Base-by-base conservation (phyloP, 179 eudicot species). In the Silene noctiflora region DNA sequence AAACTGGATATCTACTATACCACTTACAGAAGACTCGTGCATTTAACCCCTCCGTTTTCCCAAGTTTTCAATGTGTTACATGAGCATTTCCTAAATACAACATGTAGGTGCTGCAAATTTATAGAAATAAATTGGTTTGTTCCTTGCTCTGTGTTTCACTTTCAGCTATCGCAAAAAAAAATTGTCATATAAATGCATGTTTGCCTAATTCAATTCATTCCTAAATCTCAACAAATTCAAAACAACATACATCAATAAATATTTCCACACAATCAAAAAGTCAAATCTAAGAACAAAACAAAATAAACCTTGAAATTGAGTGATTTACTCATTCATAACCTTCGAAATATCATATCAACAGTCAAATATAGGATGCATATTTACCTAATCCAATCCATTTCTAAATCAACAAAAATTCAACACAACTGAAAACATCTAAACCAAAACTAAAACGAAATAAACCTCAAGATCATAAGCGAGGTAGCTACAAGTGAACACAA, bases 1-100 rank as follows among this genome's bases (percentile, higher is more conserved):
- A 59, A 46, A 76, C 11, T 17, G 42, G 58, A 82, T 14, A 33
- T 46, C 69, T 46, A 72, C 75, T n/a, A 76, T 22, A 20, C 53
- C 35, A 61, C 58, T 74, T 31, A 44, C 29, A 33, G 3, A 6
- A n/a, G 29, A 53, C 46, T 10, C 7, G 10, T 20, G 25, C 67
- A 21, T 70, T 62, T 27, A 63, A 56, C 8, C 78, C 19, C 56
- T 68, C 53, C 68, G 4, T 25, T 68, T 64, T 59, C 13, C 9
- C 11, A 59, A 22, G 48, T 24, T 68, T 46, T 67, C 56, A 44
- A 61, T 20, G 67, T 48, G 71, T 60, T 60, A 8, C 70, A 65
- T 44, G 77, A 25, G 33, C 58, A 69, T 29, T 42, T 25, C 20
- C 22, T 17, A 14, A n/a, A 48, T 59, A 59, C 61, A 76, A 59